Evolutionary conservation across 495 filamentous ascomycete species (phyloP), one percentile per base, ranked within the genome.

Genomic region (Ascobolus immersus): DNA sequence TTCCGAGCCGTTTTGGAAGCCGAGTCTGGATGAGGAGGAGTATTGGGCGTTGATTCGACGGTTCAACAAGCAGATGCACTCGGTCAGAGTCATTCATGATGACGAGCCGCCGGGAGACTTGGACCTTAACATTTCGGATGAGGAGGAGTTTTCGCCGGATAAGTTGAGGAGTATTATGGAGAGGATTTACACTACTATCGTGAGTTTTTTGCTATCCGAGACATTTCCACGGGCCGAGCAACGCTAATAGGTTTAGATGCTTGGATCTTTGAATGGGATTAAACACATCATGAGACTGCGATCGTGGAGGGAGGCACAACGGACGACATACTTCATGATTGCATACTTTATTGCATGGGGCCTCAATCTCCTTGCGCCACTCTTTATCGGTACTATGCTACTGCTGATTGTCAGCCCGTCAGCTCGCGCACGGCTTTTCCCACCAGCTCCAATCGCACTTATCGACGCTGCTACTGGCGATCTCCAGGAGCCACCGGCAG

Each of bases 61-160:
- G n/a, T n/a, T n/a, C n/a, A n/a, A n/a, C n/a, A n/a, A 82, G 76
- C 77, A 86, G 73, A 73, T 86, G 51, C 82, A 82, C 51, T 71
- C 84, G 56, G 70, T 84, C 41, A 80, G 78, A 51, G 71, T 73
- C 11, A 58, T 67, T 1, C 50, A 58, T 2, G 54, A 64, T 50
- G 15, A 44, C 13, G 47, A 55, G 1, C 59, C 63, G 1, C 33
- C 58, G 22, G 64, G 63, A 7, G 65, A 69, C 15, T 52, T 91
- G n/a, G 80, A 91, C 52, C 59, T 86, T 9, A 73, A 77, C 35
- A 71, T 77, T 28, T 70, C 74, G 0, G 73, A 80, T 22, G 69
- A 81, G 37, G 79, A 89, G 24, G 69, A 78, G 39, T 86, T 82
- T 50, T 76, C 73, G 0, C 80, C 80, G 0, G 80, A 89, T 50